Evolutionary conservation across 2,329 filamentous ascomycete genomes (phyloP), one percentile per base, ranked within the genome.

Genomic region (Colletotrichum abscissum): DNA sequence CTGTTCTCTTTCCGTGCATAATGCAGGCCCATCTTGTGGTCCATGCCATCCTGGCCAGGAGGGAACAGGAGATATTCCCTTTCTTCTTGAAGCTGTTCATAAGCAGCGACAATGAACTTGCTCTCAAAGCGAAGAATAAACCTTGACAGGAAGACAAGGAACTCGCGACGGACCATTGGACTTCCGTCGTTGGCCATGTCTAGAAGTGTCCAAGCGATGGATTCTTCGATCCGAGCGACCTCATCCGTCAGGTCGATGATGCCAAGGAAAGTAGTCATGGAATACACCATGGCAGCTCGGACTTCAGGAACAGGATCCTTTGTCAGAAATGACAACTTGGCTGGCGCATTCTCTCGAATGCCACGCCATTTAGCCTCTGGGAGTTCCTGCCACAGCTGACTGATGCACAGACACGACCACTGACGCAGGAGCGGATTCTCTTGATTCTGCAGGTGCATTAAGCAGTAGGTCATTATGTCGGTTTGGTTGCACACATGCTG

Each of bases 331-430:
- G 94, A 94, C 3, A 99, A 88, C 78, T 95, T 93, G 63, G 92
- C 88, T 68, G 95, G 95, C 1, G 95, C 97, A 76, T 93, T 92
- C 79, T 95, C 95, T 59, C 94, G 89, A 74, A 98, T 97, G n/a
- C 95, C 97, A 77, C 94, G 91, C 94, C 96, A 98, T 81, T 98
- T 98, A 1, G 95, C 96, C 80, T 98, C 95, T 1, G 95, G 92
- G 65, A 95, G 93, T 78, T 97, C 94, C 76, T 93, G 90, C 95
- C 96, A 98, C 26, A 99, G 88, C 85, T 98, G 96, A 81, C 96
- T 98, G 74, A 99, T 91, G 83, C 96, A 98, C 9, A 99, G 88
- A 80, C 95, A 98, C 22, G 95, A 95, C 95, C 97, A 99, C 81
- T 99, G 97, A 52, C 97, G 90, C 60, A 99, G 86, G 11, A 99